These are phyloP conservation scores for Elsinoe necatrix DNA, from an alignment of 2,329 filamentous ascomycete species.

Conservation along the genomic window DNA sequence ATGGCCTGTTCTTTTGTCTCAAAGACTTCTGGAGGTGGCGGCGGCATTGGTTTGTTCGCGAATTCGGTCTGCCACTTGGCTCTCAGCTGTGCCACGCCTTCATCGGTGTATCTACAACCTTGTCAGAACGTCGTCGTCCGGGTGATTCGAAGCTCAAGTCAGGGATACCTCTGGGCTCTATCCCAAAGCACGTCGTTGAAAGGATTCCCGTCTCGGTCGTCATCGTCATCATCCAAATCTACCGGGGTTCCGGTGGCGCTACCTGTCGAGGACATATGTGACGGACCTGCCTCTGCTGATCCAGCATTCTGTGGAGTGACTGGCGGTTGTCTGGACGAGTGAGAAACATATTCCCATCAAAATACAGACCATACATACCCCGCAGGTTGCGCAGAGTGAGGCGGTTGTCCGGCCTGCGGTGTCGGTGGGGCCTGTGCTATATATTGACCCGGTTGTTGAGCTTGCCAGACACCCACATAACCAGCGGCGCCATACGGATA, in stretches of 20 bases:
- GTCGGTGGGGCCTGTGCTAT: constrained; percentile 10
- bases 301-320: constrained; percentile 1
- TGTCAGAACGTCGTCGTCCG: not conserved
- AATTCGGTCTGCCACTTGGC: constrained; percentile 19
- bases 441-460: constrained; percentile 2
- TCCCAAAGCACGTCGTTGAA: constrained; percentile 11
- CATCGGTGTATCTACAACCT: constrained; percentile 15
- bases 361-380: not conserved
- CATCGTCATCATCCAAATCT: constrained; percentile 9
- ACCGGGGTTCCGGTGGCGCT: constrained; percentile 9
- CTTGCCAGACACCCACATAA: constrained; percentile 11
- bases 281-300: not conserved
- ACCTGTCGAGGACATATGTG: not conserved
- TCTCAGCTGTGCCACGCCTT: constrained; percentile 19
- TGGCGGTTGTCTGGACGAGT: not conserved
- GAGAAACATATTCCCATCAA: not conserved
- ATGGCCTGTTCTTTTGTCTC: constrained; percentile 19
- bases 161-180: constrained; percentile 6
- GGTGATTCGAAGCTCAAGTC: too few species aligned
- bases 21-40: constrained; percentile 19
- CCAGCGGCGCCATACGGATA: constrained; percentile 9
- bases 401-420: constrained; percentile 11
- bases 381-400: constrained; percentile 1
- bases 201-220: constrained; percentile 10
- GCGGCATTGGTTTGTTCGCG: constrained; percentile 18